These are phyloP conservation scores for Diaporthe vaccinii DNA, from an alignment of 2,329 filamentous ascomycete species.

Conservation along the genomic window DNA sequence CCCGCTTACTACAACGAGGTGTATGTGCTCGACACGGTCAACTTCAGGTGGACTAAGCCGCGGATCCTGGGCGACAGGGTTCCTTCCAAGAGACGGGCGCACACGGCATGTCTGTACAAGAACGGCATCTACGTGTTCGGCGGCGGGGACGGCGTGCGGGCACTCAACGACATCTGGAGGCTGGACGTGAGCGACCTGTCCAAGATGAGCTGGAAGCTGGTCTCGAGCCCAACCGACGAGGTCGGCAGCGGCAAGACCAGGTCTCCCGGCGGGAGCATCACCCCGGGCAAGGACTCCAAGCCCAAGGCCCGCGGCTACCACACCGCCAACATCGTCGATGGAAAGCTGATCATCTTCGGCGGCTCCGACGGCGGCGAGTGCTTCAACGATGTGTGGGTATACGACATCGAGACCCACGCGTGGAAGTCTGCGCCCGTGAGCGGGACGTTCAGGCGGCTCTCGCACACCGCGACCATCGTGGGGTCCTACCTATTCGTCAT, in stretches of 20 bases:
- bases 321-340: slow-evolving; percentile 80
- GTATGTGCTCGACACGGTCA: slow-evolving; percentile 79
- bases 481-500: slow-evolving; percentile 79
- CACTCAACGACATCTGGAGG: slow-evolving; percentile 80
- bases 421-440: slow-evolving; percentile 74
- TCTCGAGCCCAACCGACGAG: slow-evolving; percentile 60
- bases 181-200: slow-evolving; percentile 75
- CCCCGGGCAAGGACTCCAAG: slow-evolving; percentile 53
- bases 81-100: slow-evolving; percentile 74
- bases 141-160: slow-evolving; percentile 77
- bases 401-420: slow-evolving; percentile 72
- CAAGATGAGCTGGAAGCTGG: slow-evolving; percentile 78
- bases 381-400: slow-evolving; percentile 81
- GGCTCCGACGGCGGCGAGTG: slow-evolving; percentile 79
- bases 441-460: slow-evolving; percentile 73
- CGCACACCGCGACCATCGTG: slow-evolving; percentile 77
- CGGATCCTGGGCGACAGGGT: slow-evolving; percentile 69
- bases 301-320: slow-evolving; percentile 79
- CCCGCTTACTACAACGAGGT: slow-evolving; percentile 80
- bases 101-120: slow-evolving; percentile 79
- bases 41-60: slow-evolving; percentile 75
- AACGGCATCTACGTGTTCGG: slow-evolving; percentile 81
- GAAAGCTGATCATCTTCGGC: slow-evolving; percentile 79
- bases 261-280: slow-evolving; percentile 43
- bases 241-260: slow-evolving; percentile 38